Evolutionary conservation across 2,329 filamentous ascomycete genomes (phyloP).

Genomic region (Blastomyces silverae): DNA sequence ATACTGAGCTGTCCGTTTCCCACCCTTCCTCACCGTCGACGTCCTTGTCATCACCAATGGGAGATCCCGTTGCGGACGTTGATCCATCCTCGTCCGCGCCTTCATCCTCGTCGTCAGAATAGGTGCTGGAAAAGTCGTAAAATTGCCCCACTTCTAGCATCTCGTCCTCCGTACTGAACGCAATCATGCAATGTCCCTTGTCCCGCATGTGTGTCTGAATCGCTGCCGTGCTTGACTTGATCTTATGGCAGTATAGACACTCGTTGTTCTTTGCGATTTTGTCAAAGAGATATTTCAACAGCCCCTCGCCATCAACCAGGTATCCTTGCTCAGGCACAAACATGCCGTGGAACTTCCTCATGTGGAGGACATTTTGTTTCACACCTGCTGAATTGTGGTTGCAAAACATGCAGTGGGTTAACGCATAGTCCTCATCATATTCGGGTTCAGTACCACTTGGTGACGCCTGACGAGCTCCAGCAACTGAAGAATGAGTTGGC

Average conservation of each 20-base stretch:
- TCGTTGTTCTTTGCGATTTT: slow-evolving; percentile 75
- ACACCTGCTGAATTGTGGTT: slow-evolving; percentile 73
- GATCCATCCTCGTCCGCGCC: slow-evolving; percentile 49
- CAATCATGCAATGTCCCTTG: slow-evolving; percentile 94
- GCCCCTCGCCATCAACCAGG: slow-evolving; percentile 71
- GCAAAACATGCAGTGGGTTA: slow-evolving; percentile 75
- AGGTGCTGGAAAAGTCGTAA: slow-evolving; percentile 94
- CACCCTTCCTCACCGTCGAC: slow-evolving; percentile 56
- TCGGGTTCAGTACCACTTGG: slow-evolving; percentile 15
- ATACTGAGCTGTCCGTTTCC: slow-evolving; percentile 92
- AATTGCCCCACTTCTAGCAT: slow-evolving; percentile 92
- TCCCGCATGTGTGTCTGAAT: slow-evolving; percentile 97
- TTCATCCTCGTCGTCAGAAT: slow-evolving; percentile 65
- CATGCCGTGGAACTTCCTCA: slow-evolving; percentile 90
- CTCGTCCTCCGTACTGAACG: slow-evolving; percentile 78
- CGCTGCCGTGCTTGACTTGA: slow-evolving; percentile 68
- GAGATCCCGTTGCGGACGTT: slow-evolving; percentile 50
- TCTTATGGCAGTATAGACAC: slow-evolving; percentile 81
- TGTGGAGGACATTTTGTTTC: slow-evolving; percentile 73
- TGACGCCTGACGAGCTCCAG: slow-evolving; percentile 30
- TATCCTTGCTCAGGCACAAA: slow-evolving; percentile 89
- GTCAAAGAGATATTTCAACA: slow-evolving; percentile 69
- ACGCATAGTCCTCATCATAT: slow-evolving; percentile 40
- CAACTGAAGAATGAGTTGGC: slow-evolving; percentile 35
- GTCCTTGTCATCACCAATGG: slow-evolving; percentile 43